Evolutionary conservation across 768 basidiomycete species (phyloP).

Genomic region (Tulasnella sp.): DNA sequence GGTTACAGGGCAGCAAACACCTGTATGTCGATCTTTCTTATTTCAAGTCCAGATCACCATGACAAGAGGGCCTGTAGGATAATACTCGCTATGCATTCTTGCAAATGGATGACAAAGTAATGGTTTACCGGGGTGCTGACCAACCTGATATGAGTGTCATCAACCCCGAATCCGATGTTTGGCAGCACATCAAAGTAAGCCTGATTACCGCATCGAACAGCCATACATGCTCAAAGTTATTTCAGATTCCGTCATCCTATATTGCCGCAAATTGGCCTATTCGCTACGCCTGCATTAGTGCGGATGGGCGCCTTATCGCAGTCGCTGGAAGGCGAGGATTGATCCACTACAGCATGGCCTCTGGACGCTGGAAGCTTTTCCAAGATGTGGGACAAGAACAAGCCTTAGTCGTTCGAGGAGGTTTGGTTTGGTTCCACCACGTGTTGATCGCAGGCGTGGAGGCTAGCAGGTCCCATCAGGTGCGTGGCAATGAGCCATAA

Average conservation of each 20-base stretch:
- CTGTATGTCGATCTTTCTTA: constrained; percentile 57
- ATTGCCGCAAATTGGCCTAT: constrained; percentile 92
- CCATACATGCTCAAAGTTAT: not conserved
- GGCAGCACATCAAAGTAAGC: constrained; percentile 90
- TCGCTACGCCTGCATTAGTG: constrained; percentile 85
- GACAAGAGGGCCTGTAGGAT: constrained; percentile 57
- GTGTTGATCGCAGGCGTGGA: constrained; percentile 92
- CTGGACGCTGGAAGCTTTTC: constrained; percentile 95
- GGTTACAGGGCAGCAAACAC: constrained; percentile 86
- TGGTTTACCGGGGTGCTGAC: constrained; percentile 94
- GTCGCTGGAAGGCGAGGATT: constrained; percentile 90
- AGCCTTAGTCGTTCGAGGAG: constrained; percentile 84
- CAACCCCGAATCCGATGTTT: constrained; percentile 96
- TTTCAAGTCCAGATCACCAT: not conserved
- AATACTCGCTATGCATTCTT: constrained; percentile 95
- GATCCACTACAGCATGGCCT: constrained; percentile 90
- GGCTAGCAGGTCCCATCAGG: constrained; percentile 76
- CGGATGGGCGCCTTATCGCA: constrained; percentile 88
- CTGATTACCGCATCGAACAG: not conserved
- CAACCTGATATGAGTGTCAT: constrained; percentile 98
- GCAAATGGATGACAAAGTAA: constrained; percentile 90
- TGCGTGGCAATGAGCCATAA: constrained; percentile 41
- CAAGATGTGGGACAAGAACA: constrained; percentile 80
- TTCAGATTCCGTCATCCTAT: constrained; percentile 85
- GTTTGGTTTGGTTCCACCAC: constrained; percentile 95